These are phyloP conservation scores for Mikania micrantha DNA, from an alignment of 129 eudicot species.

Conservation along the genomic window DNA sequence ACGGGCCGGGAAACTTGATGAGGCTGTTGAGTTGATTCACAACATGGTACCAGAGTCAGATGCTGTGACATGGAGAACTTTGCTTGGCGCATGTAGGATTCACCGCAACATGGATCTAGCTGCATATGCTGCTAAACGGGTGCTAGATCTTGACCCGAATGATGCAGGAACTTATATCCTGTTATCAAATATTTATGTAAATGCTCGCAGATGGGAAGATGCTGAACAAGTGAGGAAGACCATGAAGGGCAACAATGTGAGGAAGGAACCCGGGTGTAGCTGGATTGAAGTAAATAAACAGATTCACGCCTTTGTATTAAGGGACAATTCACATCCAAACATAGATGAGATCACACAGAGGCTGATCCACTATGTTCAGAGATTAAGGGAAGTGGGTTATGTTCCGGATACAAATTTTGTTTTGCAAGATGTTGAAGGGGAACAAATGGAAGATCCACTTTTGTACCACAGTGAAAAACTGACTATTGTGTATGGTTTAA, in stretches of 20 bases:
- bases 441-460: constrained; percentile 63
- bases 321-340: constrained; percentile 58
- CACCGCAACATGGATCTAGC: constrained; percentile 55
- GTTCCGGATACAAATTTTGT: constrained; percentile 59
- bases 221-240: constrained; percentile 41
- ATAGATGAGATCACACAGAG: constrained; percentile 32
- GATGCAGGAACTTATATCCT: constrained; percentile 56
- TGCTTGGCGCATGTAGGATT: constrained; percentile 61
- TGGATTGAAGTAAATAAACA: constrained; percentile 69
- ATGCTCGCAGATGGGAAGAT: constrained; percentile 53
- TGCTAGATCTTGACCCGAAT: constrained; percentile 49
- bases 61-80: constrained; percentile 59
- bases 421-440: constrained; percentile 74
- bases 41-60: constrained; percentile 56
- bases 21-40: constrained; percentile 47
- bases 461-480: constrained; percentile 67
- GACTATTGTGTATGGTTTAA: constrained; percentile 58
- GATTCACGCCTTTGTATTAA: constrained; percentile 48
- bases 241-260: constrained; percentile 47
- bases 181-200: constrained; percentile 54
- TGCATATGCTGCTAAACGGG: constrained; percentile 49
- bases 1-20: constrained; percentile 57
- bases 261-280: constrained; percentile 79
- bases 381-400: constrained; percentile 58
- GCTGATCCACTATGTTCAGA: constrained; percentile 35